phyloP scores from a whole-genome alignment of 805 yeast species.

The Barnettozyma californica region DNA sequence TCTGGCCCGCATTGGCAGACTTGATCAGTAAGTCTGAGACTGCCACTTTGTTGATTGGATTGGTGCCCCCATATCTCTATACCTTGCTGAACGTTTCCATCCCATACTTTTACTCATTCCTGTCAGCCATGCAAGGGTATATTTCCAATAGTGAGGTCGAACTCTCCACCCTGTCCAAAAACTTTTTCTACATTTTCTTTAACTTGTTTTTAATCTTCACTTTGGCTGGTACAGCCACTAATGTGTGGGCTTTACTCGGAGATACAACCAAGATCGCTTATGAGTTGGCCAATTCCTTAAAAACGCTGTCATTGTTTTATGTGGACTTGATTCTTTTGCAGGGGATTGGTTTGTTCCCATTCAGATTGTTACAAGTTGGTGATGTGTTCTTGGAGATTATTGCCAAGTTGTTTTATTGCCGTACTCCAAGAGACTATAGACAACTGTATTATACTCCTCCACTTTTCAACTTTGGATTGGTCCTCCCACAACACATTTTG shows the following conservation, averaged over 20 bases:
- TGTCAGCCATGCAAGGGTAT: slow-evolving; percentile 67
- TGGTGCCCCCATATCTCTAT: slow-evolving; percentile 87
- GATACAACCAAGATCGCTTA: slow-evolving; percentile 89
- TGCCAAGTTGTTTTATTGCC: slow-evolving; percentile 48
- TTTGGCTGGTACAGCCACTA: slow-evolving; percentile 85
- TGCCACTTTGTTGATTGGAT: slow-evolving; percentile 77
- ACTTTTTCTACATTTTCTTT: slow-evolving; percentile 90
- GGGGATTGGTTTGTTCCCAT: slow-evolving; percentile 87
- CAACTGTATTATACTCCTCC: slow-evolving; percentile 75
- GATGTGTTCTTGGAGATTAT: slow-evolving; percentile 68
- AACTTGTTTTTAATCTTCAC: slow-evolving; percentile 92
- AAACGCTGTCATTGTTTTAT: slow-evolving; percentile 78
- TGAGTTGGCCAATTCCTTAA: slow-evolving; percentile 76
- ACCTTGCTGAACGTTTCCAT: slow-evolving; percentile 76
- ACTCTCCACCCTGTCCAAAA: slow-evolving; percentile 84
- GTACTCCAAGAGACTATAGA: slow-evolving; percentile 79
- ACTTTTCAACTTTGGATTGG: slow-evolving; percentile 85
- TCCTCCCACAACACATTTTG: slow-evolving; percentile 85
- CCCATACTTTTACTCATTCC: slow-evolving; percentile 79
- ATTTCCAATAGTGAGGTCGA: slow-evolving; percentile 92
- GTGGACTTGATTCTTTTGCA: slow-evolving; percentile 80
- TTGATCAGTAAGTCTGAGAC: slow-evolving; percentile 56
- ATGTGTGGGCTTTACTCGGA: slow-evolving; percentile 70
- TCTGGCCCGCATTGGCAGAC: slow-evolving; percentile 80
- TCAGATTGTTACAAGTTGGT: slow-evolving; percentile 74